Evolutionary conservation across 73 alveolate genomes (phyloP), one percentile per base, ranked within the genome.

Genomic region (Uronychia binucleata): DNA sequence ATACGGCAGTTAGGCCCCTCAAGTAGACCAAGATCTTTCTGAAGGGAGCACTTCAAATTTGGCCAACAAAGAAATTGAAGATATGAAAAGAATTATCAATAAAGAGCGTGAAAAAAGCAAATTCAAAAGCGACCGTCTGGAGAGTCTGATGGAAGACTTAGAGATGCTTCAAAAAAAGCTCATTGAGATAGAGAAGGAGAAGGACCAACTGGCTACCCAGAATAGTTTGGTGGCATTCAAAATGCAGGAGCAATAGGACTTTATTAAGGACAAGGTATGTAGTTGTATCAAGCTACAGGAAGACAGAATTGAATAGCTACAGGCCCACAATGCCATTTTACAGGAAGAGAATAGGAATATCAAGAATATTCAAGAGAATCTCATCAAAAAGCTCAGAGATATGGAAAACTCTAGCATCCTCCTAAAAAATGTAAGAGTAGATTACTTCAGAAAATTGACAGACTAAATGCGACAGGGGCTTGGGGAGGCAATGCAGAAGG

Each of bases 91-190:
- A 33, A 27, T 33, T 11, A 31, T 87, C 26, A 59, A 75, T 57
- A 87, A 77, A 67, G 96, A 91, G 58, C 81, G 89, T 67, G 86
- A 81, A 26, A 79, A 57, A 11, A 85, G 59, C 75, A 84, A 86
- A 30, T 27, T 83, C 11, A 84, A 88, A 34, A 85, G 59, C n/a
- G 84, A 79, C 28, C 8, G 58, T 0, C 81, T 91, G 31, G 76
- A 33, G 0, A 75, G 58, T 33, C 84, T 82, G 26, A n/a, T 75
- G 34, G 86, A 83, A 28, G 80, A 77, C 29, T 27, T 83, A 26
- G 90, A 75, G 83, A 83, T 82, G 8, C 84, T 83, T 31, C 75
- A 82, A 59, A 58, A 82, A 33, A 32, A 83, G 57, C 46, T 77
- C 1, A 0, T 27, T 58, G 83, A 77, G 32, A 26, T 78, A 30